Evolutionary conservation across 202 grass and related monocot genomes (phyloP), one percentile per base, ranked within the genome.

Genomic region (Schoenoplectus tabernaemontani): DNA sequence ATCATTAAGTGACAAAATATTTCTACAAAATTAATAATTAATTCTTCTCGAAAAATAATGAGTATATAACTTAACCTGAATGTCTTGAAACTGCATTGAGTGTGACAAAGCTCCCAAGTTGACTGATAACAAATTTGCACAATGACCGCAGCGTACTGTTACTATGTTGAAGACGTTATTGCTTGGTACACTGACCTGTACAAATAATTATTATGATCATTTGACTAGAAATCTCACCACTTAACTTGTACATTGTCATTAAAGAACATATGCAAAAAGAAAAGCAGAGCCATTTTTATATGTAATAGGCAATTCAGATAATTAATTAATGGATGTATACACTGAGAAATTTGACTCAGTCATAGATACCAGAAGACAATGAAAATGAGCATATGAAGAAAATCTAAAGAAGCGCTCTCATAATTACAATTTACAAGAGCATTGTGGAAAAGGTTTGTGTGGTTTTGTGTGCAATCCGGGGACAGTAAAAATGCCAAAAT

Each of bases 131-230:
- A 99, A 62, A 78, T 95, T 99, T 46, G 92, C 85, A 68, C 96
- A 99, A 79, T 95, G 89, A 38, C 91, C 96, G 62, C 96, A 99
- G 30, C 96, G 78, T 22, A 99, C 96, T 20, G 96, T 95, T 50
- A 99, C 88, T 16, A 88, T 85, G 78, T 64, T 92, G 39, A 92
- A 83, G 86, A 99, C 82, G 58, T 85, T 95, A 8, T 95, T 95
- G 38, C 86, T 87, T 2, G 96, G 96, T 20, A 99, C 92, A 82
- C 83, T 99, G 30, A 99, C 96, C 96, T 99, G 80, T 80, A 87
- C 7, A 57, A 32, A n/a, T n/a, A n/a, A 41, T 39, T 41, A 54
- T 72, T 53, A 2, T n/a, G 23, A 73, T 33, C 34, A 53, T n/a
- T n/a, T 53, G 5, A 3, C 54, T 19, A 74, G 6, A 53, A 50